phyloP scores from a whole-genome alignment of 768 basidiomycete species.

The Hygrocybe coccinea region DNA sequence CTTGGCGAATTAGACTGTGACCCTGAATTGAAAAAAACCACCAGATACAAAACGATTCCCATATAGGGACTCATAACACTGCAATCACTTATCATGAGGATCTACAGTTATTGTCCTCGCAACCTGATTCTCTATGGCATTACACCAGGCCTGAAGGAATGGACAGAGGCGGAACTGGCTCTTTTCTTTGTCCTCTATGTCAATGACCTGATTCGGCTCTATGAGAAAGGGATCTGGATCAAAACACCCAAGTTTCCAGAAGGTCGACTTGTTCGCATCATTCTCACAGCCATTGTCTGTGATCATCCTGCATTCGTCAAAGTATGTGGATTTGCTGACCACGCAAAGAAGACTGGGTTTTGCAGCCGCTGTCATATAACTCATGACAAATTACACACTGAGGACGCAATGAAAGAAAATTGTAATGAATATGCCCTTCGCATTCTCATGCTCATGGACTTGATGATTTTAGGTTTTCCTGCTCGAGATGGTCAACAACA shows the following conservation, averaged over 20 bases:
- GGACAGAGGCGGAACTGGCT: slow-evolving; percentile 16
- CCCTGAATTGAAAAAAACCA: no score
- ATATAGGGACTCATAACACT: no score
- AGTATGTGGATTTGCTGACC: slow-evolving; percentile 24
- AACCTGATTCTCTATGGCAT: slow-evolving; percentile 22
- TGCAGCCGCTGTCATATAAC: slow-evolving; percentile 27
- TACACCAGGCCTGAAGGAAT: slow-evolving; percentile 25
- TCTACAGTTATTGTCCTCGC: slow-evolving; percentile 17
- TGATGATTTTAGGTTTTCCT: neutral
- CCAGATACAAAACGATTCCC: no score
- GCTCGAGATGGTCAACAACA: neutral
- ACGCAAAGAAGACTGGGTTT: slow-evolving; percentile 20
- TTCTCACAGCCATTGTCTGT: slow-evolving; percentile 25
- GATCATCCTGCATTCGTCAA: slow-evolving; percentile 32
- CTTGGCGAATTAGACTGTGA: no score
- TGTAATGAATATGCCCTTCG: neutral
- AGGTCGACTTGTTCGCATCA: slow-evolving; percentile 23
- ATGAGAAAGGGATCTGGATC: slow-evolving; percentile 16
- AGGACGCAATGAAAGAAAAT: slow-evolving; percentile 12
- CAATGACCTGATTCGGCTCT: slow-evolving; percentile 19
- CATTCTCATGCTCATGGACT: no score
- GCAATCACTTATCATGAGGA: neutral
- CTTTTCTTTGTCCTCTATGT: slow-evolving; percentile 13
- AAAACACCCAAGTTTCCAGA: slow-evolving; percentile 15
- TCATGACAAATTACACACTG: slow-evolving; percentile 16